These are phyloP conservation scores for Saccharomycopsis fermentans DNA, from an alignment of 805 yeast genomes.

Conservation along the genomic window DNA sequence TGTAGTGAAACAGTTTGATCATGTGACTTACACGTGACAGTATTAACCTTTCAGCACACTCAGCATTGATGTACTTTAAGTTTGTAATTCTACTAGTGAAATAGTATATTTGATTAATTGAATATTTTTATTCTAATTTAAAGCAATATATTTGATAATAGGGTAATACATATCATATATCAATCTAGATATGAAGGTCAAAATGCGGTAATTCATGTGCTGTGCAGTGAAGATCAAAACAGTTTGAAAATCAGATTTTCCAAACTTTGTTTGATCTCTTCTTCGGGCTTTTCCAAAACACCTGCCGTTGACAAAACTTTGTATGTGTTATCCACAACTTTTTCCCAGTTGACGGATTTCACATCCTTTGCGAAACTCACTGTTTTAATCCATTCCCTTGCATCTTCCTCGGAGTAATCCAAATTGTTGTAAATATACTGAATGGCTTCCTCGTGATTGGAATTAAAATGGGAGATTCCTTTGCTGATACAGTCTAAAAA, in stretches of 20 bases:
- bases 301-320: constrained; percentile 53
- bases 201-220: too few relatives aligned
- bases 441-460: constrained; percentile 53
- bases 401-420: constrained; percentile 72
- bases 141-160: too few relatives aligned
- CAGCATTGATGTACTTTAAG: too few relatives aligned
- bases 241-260: constrained; percentile 24
- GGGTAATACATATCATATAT: too few relatives aligned
- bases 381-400: constrained; percentile 70
- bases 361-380: constrained; percentile 48
- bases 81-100: too few relatives aligned
- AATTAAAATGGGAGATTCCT: constrained; percentile 60
- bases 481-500: constrained; percentile 48
- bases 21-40: not conserved
- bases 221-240: not conserved
- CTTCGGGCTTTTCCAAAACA: constrained; percentile 32
- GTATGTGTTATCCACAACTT: constrained; percentile 45
- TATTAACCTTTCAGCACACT: too few relatives aligned
- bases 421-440: constrained; percentile 53
- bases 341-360: constrained; percentile 39
- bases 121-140: too few relatives aligned
- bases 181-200: too few relatives aligned
- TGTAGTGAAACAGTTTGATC: not conserved
- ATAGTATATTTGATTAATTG: too few relatives aligned
- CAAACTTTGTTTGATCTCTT: constrained; percentile 24